Evolutionary conservation across 1,284 basidiomycete species (phyloP).

Genomic region (Cutaneotrichosporon cutaneum): DNA sequence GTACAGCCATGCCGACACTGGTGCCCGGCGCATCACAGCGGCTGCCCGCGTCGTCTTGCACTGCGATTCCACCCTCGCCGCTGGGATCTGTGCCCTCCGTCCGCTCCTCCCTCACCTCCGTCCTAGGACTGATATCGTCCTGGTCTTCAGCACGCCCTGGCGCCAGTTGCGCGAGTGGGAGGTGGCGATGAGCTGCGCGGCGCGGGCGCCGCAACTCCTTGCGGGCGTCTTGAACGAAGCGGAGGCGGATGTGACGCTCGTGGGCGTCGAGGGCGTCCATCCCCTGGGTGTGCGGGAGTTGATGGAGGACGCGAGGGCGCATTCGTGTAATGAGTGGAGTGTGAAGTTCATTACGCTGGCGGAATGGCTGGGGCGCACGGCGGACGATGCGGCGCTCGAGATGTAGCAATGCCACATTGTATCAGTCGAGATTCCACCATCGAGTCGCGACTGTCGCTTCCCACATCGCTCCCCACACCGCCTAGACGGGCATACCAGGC

Average conservation of each 20-base stretch:
- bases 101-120: background rate
- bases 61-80: background rate
- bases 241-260: background rate
- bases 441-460: too few species aligned
- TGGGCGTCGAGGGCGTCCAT: background rate
- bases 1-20: too few species aligned
- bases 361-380: too few species aligned
- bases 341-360: too few species aligned
- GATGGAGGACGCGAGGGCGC: background rate
- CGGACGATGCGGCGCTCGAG: too few species aligned
- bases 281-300: background rate
- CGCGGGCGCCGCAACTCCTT: background rate
- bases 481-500: too few species aligned
- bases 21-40: too few species aligned
- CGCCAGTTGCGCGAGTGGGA: background rate
- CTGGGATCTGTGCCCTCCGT: background rate
- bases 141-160: background rate
- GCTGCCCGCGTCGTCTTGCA: background rate
- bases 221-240: background rate
- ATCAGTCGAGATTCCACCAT: too few species aligned
- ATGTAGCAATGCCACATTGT: too few species aligned
- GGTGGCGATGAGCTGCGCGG: background rate
- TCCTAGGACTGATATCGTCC: background rate
- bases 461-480: too few species aligned
- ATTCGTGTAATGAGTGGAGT: too few species aligned